Percentiles rank a stretch among this genome's conserved stretches.
Conservation (phyloP, 164 flowering plant genomes). For the Annona cherimola region DNA sequence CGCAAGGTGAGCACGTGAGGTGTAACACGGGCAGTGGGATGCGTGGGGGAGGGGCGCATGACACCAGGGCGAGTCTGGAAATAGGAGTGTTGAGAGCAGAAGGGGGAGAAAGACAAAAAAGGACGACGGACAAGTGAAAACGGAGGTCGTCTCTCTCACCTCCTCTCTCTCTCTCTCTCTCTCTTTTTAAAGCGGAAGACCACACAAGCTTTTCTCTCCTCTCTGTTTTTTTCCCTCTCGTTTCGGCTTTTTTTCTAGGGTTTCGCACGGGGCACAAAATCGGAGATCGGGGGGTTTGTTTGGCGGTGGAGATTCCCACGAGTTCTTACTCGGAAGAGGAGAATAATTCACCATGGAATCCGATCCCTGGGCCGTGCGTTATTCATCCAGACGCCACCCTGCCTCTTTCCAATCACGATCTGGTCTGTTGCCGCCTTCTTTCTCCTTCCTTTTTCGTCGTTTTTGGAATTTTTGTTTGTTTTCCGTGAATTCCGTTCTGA, state of each 20-base stretch:
- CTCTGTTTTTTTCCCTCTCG: neutral
- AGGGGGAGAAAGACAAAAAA: too few relatives aligned
- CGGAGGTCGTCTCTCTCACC: too few relatives aligned
- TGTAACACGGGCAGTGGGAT: too few relatives aligned
- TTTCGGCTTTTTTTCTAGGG: neutral
- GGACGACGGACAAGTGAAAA: too few relatives aligned
- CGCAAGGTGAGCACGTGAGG: too few relatives aligned
- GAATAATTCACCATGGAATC: neutral
- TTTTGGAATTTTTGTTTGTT: neutral
- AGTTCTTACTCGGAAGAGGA: too few relatives aligned
- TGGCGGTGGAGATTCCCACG: neutral
- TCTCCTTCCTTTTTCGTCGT: neutral
- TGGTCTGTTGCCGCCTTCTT: neutral
- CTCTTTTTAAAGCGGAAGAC: too few relatives aligned
- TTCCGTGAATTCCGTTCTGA: neutral
- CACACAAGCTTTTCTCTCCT: neutral
- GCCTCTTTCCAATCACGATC: neutral
- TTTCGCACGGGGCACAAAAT: neutral
- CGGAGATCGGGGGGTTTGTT: neutral
- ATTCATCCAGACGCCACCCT: neutral
- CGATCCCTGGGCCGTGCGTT: neutral
- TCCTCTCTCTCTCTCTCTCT: too few relatives aligned
- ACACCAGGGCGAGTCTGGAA: too few relatives aligned
- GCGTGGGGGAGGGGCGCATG: too few relatives aligned
- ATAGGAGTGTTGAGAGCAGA: too few relatives aligned